These are phyloP conservation scores for Termitomyces sp. DNA, from an alignment of 768 basidiomycete species.

Conservation along the genomic window DNA sequence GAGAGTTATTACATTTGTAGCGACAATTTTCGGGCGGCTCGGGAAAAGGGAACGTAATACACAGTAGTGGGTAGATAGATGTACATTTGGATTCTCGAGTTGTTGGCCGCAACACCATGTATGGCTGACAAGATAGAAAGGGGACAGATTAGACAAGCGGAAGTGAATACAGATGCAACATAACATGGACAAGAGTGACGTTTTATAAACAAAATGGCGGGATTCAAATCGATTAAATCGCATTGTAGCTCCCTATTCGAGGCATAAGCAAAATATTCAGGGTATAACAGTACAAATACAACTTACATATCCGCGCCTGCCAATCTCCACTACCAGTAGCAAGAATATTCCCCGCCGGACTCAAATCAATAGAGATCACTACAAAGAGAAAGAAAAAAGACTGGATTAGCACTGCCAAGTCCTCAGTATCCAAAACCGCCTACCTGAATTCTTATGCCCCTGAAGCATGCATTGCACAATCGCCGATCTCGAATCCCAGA, in stretches of 20 bases:
- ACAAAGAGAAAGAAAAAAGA: not conserved
- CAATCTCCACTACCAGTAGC: slow-evolving; percentile 53
- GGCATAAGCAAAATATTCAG: not conserved
- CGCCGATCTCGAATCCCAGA: slow-evolving; percentile 76
- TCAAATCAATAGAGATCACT: slow-evolving; percentile 49
- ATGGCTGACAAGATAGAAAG: slow-evolving; percentile 1
- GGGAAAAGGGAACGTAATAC: not conserved
- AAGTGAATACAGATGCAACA: not conserved
- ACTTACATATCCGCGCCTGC: slow-evolving; percentile 50
- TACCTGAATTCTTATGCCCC: slow-evolving; percentile 52
- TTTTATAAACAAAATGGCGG: not conserved
- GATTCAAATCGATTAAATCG: slow-evolving; percentile 4
- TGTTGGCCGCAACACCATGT: not conserved
- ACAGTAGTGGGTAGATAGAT: not conserved
- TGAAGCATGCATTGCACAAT: slow-evolving; percentile 93
- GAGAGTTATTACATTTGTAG: not conserved
- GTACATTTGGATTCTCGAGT: not conserved
- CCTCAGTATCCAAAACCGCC: slow-evolving; percentile 17
- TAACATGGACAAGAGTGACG: not conserved
- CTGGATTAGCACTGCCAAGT: not conserved
- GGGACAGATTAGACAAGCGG: not conserved
- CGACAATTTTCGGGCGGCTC: not conserved
- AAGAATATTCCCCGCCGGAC: slow-evolving; percentile 36
- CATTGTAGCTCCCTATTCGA: slow-evolving; percentile 13
- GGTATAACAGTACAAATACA: not conserved